Conservation (phyloP, 164 flowering plant species). For the Aristolochia californica region DNA sequence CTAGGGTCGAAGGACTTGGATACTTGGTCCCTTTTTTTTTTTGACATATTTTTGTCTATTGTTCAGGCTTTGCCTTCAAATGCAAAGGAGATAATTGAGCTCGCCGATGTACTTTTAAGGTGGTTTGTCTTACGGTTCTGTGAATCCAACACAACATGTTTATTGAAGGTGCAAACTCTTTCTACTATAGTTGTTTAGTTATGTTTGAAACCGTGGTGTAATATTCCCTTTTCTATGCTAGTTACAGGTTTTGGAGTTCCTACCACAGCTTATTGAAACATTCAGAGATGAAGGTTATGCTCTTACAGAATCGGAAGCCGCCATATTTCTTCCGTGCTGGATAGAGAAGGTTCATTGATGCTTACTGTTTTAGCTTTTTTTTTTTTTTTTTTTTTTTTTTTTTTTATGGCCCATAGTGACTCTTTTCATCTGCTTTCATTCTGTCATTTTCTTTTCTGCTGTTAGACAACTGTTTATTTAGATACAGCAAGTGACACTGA, state of each 20-base stretch:
- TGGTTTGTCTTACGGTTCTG: constrained; percentile 95
- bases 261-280: constrained; percentile 71
- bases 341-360: constrained; percentile 64
- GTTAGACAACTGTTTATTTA: too few relatives aligned
- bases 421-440: too few relatives aligned
- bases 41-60: neutral
- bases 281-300: constrained; percentile 63
- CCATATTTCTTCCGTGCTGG: constrained; percentile 92
- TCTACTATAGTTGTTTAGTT: neutral
- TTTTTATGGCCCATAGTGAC: neutral
- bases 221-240: neutral
- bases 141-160: constrained; percentile 96
- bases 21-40: too few relatives aligned
- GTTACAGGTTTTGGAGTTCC: constrained; percentile 80
- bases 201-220: neutral
- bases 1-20: too few relatives aligned
- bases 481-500: too few relatives aligned
- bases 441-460: too few relatives aligned
- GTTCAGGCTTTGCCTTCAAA: constrained; percentile 73
- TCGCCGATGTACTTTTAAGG: constrained; percentile 73
- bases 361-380: neutral
- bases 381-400: constrained; percentile 1
- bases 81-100: constrained; percentile 66
- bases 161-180: constrained; percentile 58
- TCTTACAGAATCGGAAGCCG: constrained; percentile 89